phyloP scores from a whole-genome alignment of 2,329 filamentous ascomycete species.

The Botrytis byssoidea region DNA sequence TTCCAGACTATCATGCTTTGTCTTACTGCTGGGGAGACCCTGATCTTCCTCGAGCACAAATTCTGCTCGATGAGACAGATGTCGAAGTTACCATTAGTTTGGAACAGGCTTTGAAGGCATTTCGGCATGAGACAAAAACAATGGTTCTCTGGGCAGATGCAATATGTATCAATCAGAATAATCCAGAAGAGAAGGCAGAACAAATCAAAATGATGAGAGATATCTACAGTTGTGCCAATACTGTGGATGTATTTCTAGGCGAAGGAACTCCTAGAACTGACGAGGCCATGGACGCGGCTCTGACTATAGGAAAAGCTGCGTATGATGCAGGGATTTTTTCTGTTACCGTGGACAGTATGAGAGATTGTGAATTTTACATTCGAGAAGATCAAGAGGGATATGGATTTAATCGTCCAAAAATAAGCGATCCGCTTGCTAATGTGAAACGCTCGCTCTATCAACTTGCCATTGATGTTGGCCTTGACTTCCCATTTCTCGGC shows the following conservation, averaged over 20 bases:
- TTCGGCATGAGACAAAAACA: conserved; percentile 11
- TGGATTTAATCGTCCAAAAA: conserved; percentile 7
- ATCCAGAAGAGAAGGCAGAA: conserved; percentile 19
- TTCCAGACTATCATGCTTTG: conserved; percentile 17
- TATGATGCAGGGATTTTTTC: conserved; percentile 16
- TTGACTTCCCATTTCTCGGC: conserved; percentile 13
- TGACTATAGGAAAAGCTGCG: conserved; percentile 12
- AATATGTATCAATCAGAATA: conserved; percentile 26
- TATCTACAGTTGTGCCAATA: conserved; percentile 21
- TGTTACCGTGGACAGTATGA: conserved; percentile 6
- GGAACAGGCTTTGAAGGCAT: conserved; percentile 21
- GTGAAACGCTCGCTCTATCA: conserved; percentile 10
- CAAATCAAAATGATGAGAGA: conserved; percentile 23
- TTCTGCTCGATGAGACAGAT: conserved; percentile 20
- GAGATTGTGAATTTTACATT: conserved; percentile 3
- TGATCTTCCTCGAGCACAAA: neutral
- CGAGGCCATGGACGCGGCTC: conserved; percentile 15
- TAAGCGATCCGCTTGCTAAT: neutral
- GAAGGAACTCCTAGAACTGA: conserved; percentile 19
- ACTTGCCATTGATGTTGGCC: conserved; percentile 11
- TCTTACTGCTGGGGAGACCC: conserved; percentile 22
- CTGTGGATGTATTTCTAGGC: conserved; percentile 23
- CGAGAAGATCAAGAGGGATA: conserved; percentile 2
- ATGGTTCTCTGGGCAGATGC: conserved; percentile 23
- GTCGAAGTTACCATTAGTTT: conserved; percentile 24